Evolutionary conservation across 805 yeast genomes (phyloP).

Genomic region (Lipomyces sp.): DNA sequence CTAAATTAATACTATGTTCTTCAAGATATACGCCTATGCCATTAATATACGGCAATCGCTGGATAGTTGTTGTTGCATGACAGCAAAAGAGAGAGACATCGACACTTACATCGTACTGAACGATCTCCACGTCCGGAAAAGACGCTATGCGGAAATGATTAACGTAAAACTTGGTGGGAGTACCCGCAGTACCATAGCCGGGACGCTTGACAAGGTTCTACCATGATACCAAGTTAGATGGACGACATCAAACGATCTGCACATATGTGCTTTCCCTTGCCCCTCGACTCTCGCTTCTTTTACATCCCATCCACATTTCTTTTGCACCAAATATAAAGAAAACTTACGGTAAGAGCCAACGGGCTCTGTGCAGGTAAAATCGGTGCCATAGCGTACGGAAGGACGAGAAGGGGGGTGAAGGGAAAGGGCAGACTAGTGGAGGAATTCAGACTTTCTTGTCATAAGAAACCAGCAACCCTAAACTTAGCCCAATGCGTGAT

Average conservation of each 20-base stretch:
- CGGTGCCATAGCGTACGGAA: neutral
- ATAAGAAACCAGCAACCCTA: no score
- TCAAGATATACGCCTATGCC: neutral
- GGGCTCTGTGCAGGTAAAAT: constrained; percentile 15
- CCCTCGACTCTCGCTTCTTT: neutral
- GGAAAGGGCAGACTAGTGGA: no score
- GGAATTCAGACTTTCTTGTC: no score
- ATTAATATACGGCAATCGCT: neutral
- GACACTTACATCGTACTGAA: constrained; percentile 27
- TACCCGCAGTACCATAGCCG: constrained; percentile 20
- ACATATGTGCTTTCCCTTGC: neutral
- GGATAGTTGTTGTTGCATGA: neutral
- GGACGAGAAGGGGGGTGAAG: neutral
- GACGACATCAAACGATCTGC: neutral
- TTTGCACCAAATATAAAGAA: neutral
- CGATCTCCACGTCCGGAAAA: constrained; percentile 22
- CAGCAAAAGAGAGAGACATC: neutral
- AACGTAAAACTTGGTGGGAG: constrained; percentile 13
- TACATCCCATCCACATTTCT: neutral
- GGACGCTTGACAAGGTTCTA: constrained; percentile 23
- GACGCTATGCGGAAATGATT: constrained; percentile 20
- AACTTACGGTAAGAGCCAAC: constrained; percentile 16
- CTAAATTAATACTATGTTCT: no score
- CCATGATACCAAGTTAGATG: neutral
- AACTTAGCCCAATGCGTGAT: no score